Percentiles rank a stretch among this genome's conserved stretches.
Conservation (phyloP, 192 early-diverging fungal species). For the Thamnidium elegans region DNA sequence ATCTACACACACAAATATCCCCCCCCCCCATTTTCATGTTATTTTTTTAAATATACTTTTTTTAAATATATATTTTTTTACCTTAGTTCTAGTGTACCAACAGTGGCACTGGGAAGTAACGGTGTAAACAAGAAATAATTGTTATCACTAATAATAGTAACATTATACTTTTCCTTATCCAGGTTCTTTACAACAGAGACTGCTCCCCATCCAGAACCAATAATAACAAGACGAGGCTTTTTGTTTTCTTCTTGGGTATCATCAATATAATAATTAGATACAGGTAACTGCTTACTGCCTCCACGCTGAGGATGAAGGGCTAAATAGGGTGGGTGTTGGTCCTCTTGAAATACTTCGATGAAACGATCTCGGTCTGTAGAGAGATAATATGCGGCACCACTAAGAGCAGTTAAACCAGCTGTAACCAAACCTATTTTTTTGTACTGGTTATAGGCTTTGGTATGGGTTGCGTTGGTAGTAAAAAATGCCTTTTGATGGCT, state of each 20-base stretch:
- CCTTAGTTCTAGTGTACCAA: constrained; percentile 58
- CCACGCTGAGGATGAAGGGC: constrained; percentile 36
- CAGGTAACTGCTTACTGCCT: constrained; percentile 45
- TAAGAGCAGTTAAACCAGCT: no score
- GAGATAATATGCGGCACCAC: no score
- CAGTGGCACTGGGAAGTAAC: constrained; percentile 50
- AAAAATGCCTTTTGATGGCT: no score
- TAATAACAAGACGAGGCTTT: constrained; percentile 40
- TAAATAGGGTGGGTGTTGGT: neutral
- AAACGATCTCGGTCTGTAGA: no score
- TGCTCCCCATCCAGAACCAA: constrained; percentile 58
- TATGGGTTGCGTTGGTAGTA: no score
- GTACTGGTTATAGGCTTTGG: no score
- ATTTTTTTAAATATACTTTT: neutral
- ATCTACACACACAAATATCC: constrained; percentile 39
- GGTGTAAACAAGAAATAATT: constrained; percentile 60
- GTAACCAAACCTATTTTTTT: no score
- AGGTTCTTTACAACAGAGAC: constrained; percentile 41
- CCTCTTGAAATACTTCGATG: no score
- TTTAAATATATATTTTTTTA: constrained; percentile 14
- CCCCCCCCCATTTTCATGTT: neutral
- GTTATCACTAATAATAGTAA: constrained; percentile 43
- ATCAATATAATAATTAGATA: constrained; percentile 40
- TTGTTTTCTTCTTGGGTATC: constrained; percentile 41
- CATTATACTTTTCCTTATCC: constrained; percentile 53